Evolutionary conservation across 1,284 basidiomycete genomes (phyloP).

Genomic region (Trametes pubescens): DNA sequence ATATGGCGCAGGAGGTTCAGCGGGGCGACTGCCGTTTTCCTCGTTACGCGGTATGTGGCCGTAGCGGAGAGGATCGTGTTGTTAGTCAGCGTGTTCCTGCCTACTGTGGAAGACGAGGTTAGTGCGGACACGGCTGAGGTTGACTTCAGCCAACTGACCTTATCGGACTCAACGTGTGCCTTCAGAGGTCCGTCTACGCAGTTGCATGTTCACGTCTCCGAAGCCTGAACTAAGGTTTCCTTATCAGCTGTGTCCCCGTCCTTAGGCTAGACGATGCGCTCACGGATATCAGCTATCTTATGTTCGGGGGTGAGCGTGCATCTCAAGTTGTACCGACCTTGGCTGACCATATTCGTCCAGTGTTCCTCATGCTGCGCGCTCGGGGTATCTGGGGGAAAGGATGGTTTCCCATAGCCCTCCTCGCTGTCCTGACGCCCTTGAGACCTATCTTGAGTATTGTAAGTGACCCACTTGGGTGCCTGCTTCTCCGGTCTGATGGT

Average conservation of each 20-base stretch:
- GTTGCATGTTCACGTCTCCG: too few relatives aligned
- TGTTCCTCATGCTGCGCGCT: conserved; percentile 29
- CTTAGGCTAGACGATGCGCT: conserved; percentile 30
- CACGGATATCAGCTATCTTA: conserved; percentile 30
- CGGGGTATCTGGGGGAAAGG: conserved; percentile 27
- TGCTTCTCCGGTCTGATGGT: not conserved
- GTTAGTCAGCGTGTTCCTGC: conserved; percentile 28
- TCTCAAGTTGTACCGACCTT: too few relatives aligned
- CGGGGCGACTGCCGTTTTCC: conserved; percentile 32
- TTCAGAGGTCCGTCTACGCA: not conserved
- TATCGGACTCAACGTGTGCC: too few relatives aligned
- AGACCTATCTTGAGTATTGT: conserved; percentile 21
- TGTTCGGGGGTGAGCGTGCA: conserved; percentile 28
- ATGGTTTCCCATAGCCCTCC: conserved; percentile 17
- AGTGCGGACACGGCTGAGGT: not conserved
- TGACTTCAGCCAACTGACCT: not conserved
- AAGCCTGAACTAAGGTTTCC: not conserved
- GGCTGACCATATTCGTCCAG: conserved; percentile 1
- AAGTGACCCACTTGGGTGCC: not conserved
- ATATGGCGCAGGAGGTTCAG: conserved; percentile 33
- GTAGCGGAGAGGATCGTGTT: conserved; percentile 30
- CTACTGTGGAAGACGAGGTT: conserved; percentile 24
- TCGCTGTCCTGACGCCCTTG: conserved; percentile 21
- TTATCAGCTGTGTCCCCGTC: conserved; percentile 31
- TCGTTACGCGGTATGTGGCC: conserved; percentile 31